A percentile compares a stretch with the other conserved stretches of the same genome.
Evolutionary conservation across 2,329 filamentous ascomycete genomes (phyloP).

Genomic region (Trematosphaeria pertusa): DNA sequence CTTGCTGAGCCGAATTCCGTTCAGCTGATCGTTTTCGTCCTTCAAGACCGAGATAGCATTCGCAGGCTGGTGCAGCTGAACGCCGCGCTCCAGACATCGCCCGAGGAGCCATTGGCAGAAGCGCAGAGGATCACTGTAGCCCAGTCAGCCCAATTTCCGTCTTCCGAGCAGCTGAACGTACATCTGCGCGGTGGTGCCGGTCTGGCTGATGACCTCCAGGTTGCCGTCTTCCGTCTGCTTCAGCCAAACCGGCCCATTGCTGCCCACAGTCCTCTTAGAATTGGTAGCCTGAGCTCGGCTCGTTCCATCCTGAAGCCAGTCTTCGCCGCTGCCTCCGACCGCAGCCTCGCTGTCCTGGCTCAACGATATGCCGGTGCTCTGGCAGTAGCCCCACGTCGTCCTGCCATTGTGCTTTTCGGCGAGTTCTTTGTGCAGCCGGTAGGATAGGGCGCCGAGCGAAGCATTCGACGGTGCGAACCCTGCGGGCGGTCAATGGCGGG

Average conservation of each 20-base stretch:
- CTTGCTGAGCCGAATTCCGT: slow-evolving; percentile 60
- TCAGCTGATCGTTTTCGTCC: slow-evolving; percentile 60
- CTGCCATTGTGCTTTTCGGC: slow-evolving; percentile 66
- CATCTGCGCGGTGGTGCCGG: slow-evolving; percentile 70
- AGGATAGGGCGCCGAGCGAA: slow-evolving; percentile 70
- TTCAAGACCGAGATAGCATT: slow-evolving; percentile 60
- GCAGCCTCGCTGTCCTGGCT: slow-evolving; percentile 57
- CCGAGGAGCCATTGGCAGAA: slow-evolving; percentile 71
- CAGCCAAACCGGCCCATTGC: slow-evolving; percentile 64
- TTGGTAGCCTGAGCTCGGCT: slow-evolving; percentile 65
- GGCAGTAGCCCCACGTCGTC: slow-evolving; percentile 65
- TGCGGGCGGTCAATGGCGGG: slow-evolving; percentile 20
- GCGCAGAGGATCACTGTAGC: slow-evolving; percentile 67
- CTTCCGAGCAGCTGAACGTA: slow-evolving; percentile 44
- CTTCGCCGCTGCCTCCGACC: slow-evolving; percentile 59
- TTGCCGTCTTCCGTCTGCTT: slow-evolving; percentile 61
- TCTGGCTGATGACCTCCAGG: slow-evolving; percentile 67
- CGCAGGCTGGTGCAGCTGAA: slow-evolving; percentile 71
- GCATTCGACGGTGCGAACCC: slow-evolving; percentile 66
- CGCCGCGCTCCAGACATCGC: slow-evolving; percentile 64
- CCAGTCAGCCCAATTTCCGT: slow-evolving; percentile 7
- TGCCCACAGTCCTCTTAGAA: slow-evolving; percentile 35
- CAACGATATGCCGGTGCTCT: slow-evolving; percentile 63
- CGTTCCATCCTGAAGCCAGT: slow-evolving; percentile 71
- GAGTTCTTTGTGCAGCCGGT: slow-evolving; percentile 70